Conservation (phyloP, 495 filamentous ascomycete species). For the Wilcoxina mikolae region DNA sequence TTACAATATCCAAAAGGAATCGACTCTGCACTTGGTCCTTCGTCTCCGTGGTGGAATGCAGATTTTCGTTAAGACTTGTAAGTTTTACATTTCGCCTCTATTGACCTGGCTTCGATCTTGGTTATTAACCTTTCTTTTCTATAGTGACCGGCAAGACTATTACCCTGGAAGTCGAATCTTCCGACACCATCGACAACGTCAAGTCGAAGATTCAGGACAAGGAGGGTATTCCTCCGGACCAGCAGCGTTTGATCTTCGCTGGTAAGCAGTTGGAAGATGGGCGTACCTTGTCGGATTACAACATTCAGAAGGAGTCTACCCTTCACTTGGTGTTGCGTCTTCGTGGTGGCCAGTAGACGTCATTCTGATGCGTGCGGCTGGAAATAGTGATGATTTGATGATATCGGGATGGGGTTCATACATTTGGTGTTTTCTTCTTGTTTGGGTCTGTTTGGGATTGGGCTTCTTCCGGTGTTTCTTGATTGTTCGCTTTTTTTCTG, state of each 20-base stretch:
- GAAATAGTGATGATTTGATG: too few relatives aligned
- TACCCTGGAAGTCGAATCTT: conserved; percentile 99
- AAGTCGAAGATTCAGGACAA: conserved; percentile 75
- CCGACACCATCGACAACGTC: conserved; percentile 99
- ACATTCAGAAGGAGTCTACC: conserved; percentile 99
- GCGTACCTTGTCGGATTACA: conserved; percentile 92
- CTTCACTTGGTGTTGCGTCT: conserved; percentile 94
- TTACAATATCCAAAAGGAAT: too few relatives aligned
- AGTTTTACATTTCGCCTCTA: conserved; percentile 49
- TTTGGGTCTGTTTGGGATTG: too few relatives aligned
- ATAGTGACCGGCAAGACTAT: conserved; percentile 99
- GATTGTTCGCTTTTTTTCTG: too few relatives aligned
- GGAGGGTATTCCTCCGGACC: conserved; percentile 64
- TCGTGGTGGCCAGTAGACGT: too few relatives aligned
- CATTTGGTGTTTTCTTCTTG: too few relatives aligned
- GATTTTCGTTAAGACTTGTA: conserved; percentile 58
- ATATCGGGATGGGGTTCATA: too few relatives aligned
- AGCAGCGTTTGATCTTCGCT: conserved; percentile 35
- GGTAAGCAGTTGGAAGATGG: conserved; percentile 49
- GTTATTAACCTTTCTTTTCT: conserved; percentile 75
- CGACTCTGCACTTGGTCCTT: conserved; percentile 90
- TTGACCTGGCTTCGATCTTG: conserved; percentile 29
- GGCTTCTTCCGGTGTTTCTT: too few relatives aligned
- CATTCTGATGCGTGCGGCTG: too few relatives aligned
- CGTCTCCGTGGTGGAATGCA: conserved; percentile 99